These are phyloP conservation scores for Leptographium procerum DNA, from an alignment of 2,329 filamentous ascomycete genomes.

Conservation along the genomic window DNA sequence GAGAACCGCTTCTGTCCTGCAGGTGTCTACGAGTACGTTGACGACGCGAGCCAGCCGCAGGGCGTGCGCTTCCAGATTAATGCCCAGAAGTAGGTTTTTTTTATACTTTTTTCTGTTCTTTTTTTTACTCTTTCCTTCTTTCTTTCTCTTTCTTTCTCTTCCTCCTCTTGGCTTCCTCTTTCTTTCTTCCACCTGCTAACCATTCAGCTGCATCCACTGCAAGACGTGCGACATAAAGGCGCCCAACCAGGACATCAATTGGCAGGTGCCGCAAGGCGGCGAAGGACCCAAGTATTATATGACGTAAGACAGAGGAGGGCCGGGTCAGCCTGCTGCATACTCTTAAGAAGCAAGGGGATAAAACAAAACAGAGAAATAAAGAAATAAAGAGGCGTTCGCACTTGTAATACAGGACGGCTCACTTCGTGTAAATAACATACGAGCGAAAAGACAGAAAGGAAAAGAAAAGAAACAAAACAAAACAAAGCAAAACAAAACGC, in stretches of 20 bases:
- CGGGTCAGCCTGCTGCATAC: background rate
- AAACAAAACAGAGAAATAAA: background rate
- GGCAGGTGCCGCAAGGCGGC: constrained; percentile 87
- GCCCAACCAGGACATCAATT: constrained; percentile 93
- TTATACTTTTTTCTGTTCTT: constrained; percentile 15
- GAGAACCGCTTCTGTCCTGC: constrained; percentile 97
- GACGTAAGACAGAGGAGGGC: constrained; percentile 25
- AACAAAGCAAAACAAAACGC: background rate
- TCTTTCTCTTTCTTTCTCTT: background rate
- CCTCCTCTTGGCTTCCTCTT: constrained; percentile 16
- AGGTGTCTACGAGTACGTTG: constrained; percentile 95
- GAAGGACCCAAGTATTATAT: constrained; percentile 64
- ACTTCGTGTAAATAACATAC: background rate
- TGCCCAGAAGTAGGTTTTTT: constrained; percentile 71
- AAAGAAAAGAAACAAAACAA: background rate
- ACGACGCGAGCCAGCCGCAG: constrained; percentile 74
- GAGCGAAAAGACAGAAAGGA: background rate
- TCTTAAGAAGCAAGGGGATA: too few relatives aligned
- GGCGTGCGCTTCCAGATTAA: constrained; percentile 98
- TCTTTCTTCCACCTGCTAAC: background rate
- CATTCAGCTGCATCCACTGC: constrained; percentile 83
- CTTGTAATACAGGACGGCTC: background rate
- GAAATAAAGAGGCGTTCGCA: background rate
- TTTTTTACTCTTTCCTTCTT: background rate
- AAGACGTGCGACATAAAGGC: constrained; percentile 99